Percentiles rank a stretch among this genome's conserved stretches.
phyloP scores from a whole-genome alignment of 768 basidiomycete species.

The Clitopilus passeckerianus region DNA sequence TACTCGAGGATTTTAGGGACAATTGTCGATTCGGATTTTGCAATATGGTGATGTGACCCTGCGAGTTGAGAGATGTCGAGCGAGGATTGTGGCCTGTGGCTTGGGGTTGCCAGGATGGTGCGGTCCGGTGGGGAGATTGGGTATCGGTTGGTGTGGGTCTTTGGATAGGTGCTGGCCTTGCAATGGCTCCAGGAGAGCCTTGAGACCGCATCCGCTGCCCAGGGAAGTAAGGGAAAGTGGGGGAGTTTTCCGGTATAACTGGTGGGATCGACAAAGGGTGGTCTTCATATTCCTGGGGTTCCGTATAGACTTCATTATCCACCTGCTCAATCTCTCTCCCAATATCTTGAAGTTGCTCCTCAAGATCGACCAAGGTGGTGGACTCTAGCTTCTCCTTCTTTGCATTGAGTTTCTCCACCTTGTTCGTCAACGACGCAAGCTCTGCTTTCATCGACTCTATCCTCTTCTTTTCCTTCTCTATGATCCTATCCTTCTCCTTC shows the following conservation, averaged over 20 bases:
- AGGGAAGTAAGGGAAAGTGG: constrained; percentile 12
- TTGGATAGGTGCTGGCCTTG: constrained; percentile 15
- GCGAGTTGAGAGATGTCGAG: constrained; percentile 12
- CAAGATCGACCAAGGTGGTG: constrained; percentile 57
- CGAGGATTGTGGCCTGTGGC: constrained; percentile 12
- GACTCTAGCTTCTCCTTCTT: constrained; percentile 67
- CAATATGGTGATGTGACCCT: constrained; percentile 17
- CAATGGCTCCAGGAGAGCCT: constrained; percentile 4
- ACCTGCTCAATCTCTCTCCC: constrained; percentile 54
- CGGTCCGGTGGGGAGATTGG: neutral
- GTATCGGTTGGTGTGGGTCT: constrained; percentile 16
- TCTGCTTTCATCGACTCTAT: constrained; percentile 56
- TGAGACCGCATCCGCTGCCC: constrained; percentile 13
- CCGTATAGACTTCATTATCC: constrained; percentile 24
- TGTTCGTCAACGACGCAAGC: constrained; percentile 46
- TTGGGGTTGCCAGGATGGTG: constrained; percentile 4
- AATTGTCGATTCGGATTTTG: constrained; percentile 19
- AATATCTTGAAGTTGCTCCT: constrained; percentile 57
- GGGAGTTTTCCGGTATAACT: constrained; percentile 13
- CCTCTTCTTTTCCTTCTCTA: constrained; percentile 43
- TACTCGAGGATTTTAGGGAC: constrained; percentile 17
- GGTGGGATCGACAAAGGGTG: constrained; percentile 9
- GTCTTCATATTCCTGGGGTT: constrained; percentile 12
- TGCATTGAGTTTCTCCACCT: constrained; percentile 60
- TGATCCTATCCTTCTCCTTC: constrained; percentile 39